Percentiles rank a stretch among this genome's conserved stretches.
These are phyloP conservation scores for Phanerodontia chrysosporium DNA, from an alignment of 768 basidiomycete species.

Conservation along the genomic window DNA sequence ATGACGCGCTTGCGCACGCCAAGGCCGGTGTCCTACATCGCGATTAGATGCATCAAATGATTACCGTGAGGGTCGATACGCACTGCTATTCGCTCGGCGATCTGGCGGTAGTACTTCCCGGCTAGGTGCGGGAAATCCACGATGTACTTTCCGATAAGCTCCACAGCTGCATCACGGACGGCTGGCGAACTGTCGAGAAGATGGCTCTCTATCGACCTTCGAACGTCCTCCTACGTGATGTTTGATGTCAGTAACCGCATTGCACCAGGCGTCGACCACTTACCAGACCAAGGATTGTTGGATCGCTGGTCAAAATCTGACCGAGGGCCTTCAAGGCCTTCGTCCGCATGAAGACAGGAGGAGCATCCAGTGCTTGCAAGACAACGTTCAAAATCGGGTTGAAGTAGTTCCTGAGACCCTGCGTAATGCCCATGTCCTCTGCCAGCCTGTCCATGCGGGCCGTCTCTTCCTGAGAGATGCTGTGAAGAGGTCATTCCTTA, in stretches of 20 bases:
- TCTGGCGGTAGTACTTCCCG: slow-evolving; percentile 81
- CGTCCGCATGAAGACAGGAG: slow-evolving; percentile 88
- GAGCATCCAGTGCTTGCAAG: slow-evolving; percentile 74
- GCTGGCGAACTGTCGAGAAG: slow-evolving; percentile 88
- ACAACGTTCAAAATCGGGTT: slow-evolving; percentile 80
- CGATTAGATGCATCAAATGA: too few relatives aligned
- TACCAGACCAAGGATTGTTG: slow-evolving; percentile 73
- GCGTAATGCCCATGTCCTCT: slow-evolving; percentile 74
- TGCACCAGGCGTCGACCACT: slow-evolving; percentile 21
- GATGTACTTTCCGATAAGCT: slow-evolving; percentile 97
- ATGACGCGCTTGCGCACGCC: slow-evolving; percentile 94
- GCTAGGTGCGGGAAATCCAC: slow-evolving; percentile 86
- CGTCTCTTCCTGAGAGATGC: slow-evolving; percentile 69
- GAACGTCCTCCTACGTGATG: slow-evolving; percentile 66
- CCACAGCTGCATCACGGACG: slow-evolving; percentile 95
- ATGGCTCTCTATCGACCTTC: slow-evolving; percentile 84
- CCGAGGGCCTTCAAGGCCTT: slow-evolving; percentile 90
- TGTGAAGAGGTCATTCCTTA: neutral
- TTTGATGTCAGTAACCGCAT: neutral
- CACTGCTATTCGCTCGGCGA: slow-evolving; percentile 89
- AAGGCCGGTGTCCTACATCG: slow-evolving; percentile 94
- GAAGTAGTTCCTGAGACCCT: slow-evolving; percentile 75
- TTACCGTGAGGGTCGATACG: too few relatives aligned
- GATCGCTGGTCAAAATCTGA: slow-evolving; percentile 86
- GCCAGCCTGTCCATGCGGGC: slow-evolving; percentile 63